Conservation (phyloP, 2,329 filamentous ascomycete genomes). For the Didymella sp. region DNA sequence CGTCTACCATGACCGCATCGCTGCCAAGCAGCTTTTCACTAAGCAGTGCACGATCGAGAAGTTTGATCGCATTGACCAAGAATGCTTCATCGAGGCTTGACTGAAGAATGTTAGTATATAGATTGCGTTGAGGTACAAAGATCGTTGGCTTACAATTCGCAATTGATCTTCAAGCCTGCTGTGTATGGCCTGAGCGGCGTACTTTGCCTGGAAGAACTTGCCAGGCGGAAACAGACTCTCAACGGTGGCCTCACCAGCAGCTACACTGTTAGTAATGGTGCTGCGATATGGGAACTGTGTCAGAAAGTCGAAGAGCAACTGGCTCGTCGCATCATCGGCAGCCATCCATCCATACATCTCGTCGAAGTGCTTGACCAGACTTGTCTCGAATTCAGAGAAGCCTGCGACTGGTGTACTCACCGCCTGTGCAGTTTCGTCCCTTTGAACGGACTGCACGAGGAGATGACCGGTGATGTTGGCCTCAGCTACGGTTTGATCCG, state of each 20-base stretch:
- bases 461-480: constrained; percentile 36
- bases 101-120: constrained; percentile 29
- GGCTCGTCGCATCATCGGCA: constrained; percentile 64
- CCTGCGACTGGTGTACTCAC: constrained; percentile 23
- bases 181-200: constrained; percentile 42
- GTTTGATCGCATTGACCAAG: constrained; percentile 40
- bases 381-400: constrained; percentile 70
- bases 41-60: constrained; percentile 41
- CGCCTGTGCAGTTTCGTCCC: constrained; percentile 34
- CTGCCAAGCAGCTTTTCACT: constrained; percentile 35
- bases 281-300: constrained; percentile 41
- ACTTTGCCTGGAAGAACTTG: constrained; percentile 46
- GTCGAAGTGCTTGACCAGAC: constrained; percentile 82
- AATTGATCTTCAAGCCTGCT: constrained; percentile 42
- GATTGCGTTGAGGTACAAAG: not conserved
- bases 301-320: constrained; percentile 47
- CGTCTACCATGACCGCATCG: constrained; percentile 27
- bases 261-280: constrained; percentile 39
- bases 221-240: constrained; percentile 45
- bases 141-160: constrained; percentile 31
- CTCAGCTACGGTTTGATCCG: constrained; percentile 68
- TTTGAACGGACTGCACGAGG: constrained; percentile 42
- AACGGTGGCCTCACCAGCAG: constrained; percentile 29
- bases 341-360: constrained; percentile 82
- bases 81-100: constrained; percentile 43